Evolutionary conservation across 805 yeast species (phyloP).

Genomic region (Yamadazyma phyllophila): DNA sequence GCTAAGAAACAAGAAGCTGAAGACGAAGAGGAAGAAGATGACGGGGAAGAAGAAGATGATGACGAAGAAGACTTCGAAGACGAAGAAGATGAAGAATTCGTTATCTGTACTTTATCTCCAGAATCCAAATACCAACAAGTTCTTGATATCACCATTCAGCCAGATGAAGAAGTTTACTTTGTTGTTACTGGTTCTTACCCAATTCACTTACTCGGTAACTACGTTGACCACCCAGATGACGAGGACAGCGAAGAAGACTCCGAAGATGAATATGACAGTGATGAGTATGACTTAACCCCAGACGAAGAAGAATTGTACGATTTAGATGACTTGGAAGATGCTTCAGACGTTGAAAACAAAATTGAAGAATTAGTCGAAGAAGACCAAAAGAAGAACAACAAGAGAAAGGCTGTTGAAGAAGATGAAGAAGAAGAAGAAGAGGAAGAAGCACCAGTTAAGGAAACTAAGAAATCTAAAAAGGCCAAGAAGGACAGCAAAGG

Average conservation of each 20-base stretch:
- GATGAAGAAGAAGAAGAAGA: slow-evolving; percentile 26
- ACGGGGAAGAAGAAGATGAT: slow-evolving; percentile 49
- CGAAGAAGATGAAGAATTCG: slow-evolving; percentile 78
- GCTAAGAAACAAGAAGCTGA: slow-evolving; percentile 24
- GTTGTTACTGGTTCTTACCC: slow-evolving; percentile 96
- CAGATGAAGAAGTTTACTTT: slow-evolving; percentile 91
- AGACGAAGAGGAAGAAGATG: slow-evolving; percentile 38
- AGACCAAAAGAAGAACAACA: slow-evolving; percentile 41
- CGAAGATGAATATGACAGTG: slow-evolving; percentile 40
- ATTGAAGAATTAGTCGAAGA: slow-evolving; percentile 72
- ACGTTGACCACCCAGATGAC: slow-evolving; percentile 92
- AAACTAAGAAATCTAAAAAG: slow-evolving; percentile 33
- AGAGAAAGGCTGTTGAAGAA: slow-evolving; percentile 37
- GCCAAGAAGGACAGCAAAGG: slow-evolving; percentile 59
- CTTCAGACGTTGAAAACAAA: slow-evolving; percentile 67
- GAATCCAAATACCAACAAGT: slow-evolving; percentile 83
- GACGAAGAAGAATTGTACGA: slow-evolving; percentile 75
- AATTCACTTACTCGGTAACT: slow-evolving; percentile 90
- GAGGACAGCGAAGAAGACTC: slow-evolving; percentile 51
- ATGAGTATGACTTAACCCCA: slow-evolving; percentile 66
- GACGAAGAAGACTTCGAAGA: slow-evolving; percentile 59
- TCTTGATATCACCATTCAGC: slow-evolving; percentile 82
- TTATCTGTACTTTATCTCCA: slow-evolving; percentile 89
- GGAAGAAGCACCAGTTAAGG: slow-evolving; percentile 25
- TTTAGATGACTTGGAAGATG: slow-evolving; percentile 65